Conservation (phyloP, 495 filamentous ascomycete species). For the Bryoglossum gracile region DNA sequence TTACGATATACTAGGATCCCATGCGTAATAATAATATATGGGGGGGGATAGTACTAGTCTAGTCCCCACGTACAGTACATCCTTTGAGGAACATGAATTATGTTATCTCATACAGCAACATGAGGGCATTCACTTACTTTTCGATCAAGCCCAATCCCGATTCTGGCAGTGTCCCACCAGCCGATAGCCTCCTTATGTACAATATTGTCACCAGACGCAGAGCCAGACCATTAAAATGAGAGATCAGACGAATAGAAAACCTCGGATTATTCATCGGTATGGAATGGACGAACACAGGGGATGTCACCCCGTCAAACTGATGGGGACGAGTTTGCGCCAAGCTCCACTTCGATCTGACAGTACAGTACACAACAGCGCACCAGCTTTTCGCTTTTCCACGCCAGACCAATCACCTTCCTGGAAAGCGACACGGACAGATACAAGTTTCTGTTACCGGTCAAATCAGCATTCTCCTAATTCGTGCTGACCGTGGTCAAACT, state of each 20-base stretch:
- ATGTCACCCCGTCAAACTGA: neutral
- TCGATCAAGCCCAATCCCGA: too few species aligned
- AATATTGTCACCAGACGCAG: neutral
- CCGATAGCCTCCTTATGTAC: too few species aligned
- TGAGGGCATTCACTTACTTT: neutral
- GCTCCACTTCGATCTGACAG: neutral
- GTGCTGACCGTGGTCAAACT: slow-evolving; percentile 3
- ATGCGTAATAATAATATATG: too few species aligned
- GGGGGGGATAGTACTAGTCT: too few species aligned
- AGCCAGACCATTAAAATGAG: neutral
- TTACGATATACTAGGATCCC: too few species aligned
- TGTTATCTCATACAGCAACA: too few species aligned
- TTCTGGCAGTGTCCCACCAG: too few species aligned
- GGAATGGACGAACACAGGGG: too few species aligned
- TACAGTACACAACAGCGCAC: neutral
- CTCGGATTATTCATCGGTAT: neutral
- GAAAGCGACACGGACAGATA: neutral
- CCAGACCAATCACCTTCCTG: neutral
- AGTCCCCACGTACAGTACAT: too few species aligned
- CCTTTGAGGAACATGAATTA: too few species aligned
- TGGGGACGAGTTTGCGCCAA: neutral
- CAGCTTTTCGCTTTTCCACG: neutral
- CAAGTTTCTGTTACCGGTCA: neutral
- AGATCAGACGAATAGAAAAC: neutral
- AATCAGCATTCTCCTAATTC: neutral